Evolutionary conservation across 768 basidiomycete species (phyloP).

Genomic region (Boletus barrowsii): DNA sequence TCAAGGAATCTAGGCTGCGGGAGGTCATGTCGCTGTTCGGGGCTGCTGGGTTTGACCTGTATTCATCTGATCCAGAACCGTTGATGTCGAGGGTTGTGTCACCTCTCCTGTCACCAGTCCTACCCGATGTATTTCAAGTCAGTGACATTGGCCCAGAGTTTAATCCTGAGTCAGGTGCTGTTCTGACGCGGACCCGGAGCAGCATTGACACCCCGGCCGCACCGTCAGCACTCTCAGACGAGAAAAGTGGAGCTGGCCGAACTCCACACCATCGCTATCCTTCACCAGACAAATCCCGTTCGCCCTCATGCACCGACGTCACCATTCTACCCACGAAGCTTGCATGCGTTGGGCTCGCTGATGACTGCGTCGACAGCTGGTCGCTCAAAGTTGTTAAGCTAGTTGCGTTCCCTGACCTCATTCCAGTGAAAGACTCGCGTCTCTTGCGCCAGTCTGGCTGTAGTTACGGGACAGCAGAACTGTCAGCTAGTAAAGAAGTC

Average conservation of each 20-base stretch:
- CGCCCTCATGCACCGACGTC: slow-evolving; percentile 58
- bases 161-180: slow-evolving; percentile 36
- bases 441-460: slow-evolving; percentile 3
- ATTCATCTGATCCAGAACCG: slow-evolving; percentile 44
- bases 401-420: slow-evolving; percentile 72
- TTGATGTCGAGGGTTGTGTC: slow-evolving; percentile 30
- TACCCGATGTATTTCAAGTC: slow-evolving; percentile 30
- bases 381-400: slow-evolving; percentile 74
- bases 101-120: slow-evolving; percentile 32
- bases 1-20: slow-evolving; percentile 61
- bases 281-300: slow-evolving; percentile 43
- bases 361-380: slow-evolving; percentile 69
- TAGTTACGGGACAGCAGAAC: neutral
- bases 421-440: slow-evolving; percentile 33
- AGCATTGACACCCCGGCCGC: slow-evolving; percentile 34
- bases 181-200: slow-evolving; percentile 49
- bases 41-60: slow-evolving; percentile 64
- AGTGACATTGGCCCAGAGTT: slow-evolving; percentile 29
- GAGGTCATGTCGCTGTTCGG: slow-evolving; percentile 61
- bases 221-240: slow-evolving; percentile 7
- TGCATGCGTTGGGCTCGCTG: slow-evolving; percentile 71
- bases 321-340: slow-evolving; percentile 65
- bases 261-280: slow-evolving; percentile 12
- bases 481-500: slow-evolving; percentile 5
- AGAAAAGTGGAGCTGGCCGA: slow-evolving; percentile 1